Evolutionary conservation across 164 flowering plant species (phyloP), one percentile per base, ranked within the genome.

Genomic region (Litsea cubeba): DNA sequence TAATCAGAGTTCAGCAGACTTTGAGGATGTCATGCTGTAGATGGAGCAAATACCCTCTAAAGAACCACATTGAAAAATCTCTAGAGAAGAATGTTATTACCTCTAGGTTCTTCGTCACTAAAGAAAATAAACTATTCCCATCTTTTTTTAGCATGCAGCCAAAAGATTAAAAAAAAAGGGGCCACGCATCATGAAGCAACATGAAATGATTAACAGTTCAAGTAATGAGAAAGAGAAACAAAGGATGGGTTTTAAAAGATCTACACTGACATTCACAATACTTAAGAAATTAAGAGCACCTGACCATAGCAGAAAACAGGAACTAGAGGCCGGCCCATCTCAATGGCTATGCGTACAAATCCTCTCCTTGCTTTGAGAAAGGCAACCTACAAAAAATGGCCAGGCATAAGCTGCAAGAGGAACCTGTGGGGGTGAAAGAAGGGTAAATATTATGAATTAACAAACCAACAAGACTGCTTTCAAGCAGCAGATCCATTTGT

Each of bases 241-340:
- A 54, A 54, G 6, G 46, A 40, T 40, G 46, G 10, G 46, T 40
- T 40, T 40, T 40, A 40, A 40, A 40, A 40, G 46, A 8, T 40
- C 46, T 40, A 40, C 46, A 8, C 10, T 0, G 46, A 40, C 46
- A 40, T 40, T 40, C 46, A 40, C 17, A 15, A 54, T 54, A n/a
- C n/a, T 14, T 54, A 5, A 17, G 60, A 54, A 54, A 79, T 5
- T 63, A 63, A 22, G 4, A 70, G 30, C 83, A 95, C 98, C 93
- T 93, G 97, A 60, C 97, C 98, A 78, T 89, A 93, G 84, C 90
- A 84, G 78, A 91, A 92, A 80, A 91, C 97, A 35, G 98, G 99
- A 76, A 94, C 97, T 50, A 96, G 66, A 62, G 98, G 92, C 11
- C 68, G 62, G 10, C 97, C 98, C 75, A n/a, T 82, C 87, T 94